Conservation (phyloP, 164 flowering plant species). For the Macadamia tetraphylla region DNA sequence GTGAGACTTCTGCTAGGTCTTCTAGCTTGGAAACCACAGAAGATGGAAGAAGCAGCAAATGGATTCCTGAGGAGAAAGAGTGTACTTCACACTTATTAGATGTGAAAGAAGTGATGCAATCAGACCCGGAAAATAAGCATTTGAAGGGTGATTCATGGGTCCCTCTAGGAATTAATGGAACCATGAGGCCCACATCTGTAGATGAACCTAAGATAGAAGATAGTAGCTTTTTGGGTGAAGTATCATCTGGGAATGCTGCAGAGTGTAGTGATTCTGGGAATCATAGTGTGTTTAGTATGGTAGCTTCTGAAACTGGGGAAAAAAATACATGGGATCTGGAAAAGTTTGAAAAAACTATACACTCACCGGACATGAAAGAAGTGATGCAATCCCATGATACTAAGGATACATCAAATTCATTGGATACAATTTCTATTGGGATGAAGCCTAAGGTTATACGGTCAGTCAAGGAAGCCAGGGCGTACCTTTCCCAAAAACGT, state of each 20-base stretch:
- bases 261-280: conserved; percentile 13
- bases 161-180: conserved; percentile 10
- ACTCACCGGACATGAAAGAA: conserved; percentile 6
- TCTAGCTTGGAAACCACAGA: conserved; percentile 7
- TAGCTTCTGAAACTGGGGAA: conserved; percentile 7
- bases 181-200: conserved; percentile 2
- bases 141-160: background rate
- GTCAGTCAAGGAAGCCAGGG: conserved; percentile 77
- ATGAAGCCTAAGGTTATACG: conserved; percentile 46
- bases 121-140: conserved; percentile 3
- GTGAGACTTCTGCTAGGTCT: conserved; percentile 7
- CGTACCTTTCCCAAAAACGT: conserved; percentile 50
- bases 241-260: conserved; percentile 6
- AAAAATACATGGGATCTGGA: conserved; percentile 8
- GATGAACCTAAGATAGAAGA: conserved; percentile 11
- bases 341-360: conserved; percentile 7
- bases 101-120: conserved; percentile 10
- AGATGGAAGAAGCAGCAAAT: conserved; percentile 1
- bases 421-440: conserved; percentile 18
- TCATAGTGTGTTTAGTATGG: conserved; percentile 6
- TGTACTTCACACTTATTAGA: conserved; percentile 5
- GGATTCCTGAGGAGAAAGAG: conserved; percentile 12
- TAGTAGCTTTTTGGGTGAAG: conserved; percentile 9
- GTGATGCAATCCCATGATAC: conserved; percentile 11
- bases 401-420: conserved; percentile 11